A percentile compares a stretch with the other conserved stretches of the same genome.
Conservation (phyloP, 202 grass and related monocot species). For the Setaria italica region DNA sequence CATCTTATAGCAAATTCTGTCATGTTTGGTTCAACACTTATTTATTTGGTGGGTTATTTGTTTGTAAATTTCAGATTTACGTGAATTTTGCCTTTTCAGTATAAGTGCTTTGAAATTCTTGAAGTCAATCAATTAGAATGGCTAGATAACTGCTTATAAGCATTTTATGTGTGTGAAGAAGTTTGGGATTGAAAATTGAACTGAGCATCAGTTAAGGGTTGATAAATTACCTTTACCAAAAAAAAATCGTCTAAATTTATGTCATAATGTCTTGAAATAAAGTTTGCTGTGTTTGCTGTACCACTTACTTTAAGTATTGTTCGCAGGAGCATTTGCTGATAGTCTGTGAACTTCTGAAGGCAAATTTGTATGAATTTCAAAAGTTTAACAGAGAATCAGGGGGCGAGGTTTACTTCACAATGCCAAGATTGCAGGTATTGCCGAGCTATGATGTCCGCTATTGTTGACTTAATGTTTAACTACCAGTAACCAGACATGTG, state of each 20-base stretch:
- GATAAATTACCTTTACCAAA: not conserved
- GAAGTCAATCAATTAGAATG: constrained; percentile 21
- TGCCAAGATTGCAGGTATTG: constrained; percentile 96
- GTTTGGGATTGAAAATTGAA: not conserved
- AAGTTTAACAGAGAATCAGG: constrained; percentile 99
- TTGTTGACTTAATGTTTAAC: constrained; percentile 32
- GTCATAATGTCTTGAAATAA: not conserved
- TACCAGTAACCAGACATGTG: constrained; percentile 5
- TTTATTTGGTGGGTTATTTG: constrained; percentile 10
- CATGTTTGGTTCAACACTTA: constrained; percentile 24
- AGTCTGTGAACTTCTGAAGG: constrained; percentile 99
- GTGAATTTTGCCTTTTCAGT: not conserved
- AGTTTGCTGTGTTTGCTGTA: constrained; percentile 19
- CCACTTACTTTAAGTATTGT: constrained; percentile 42
- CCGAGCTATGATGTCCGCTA: constrained; percentile 17
- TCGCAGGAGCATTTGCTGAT: constrained; percentile 97
- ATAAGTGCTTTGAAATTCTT: constrained; percentile 15
- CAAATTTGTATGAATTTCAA: constrained; percentile 99
- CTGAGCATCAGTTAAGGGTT: not conserved
- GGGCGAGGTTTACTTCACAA: constrained; percentile 99
- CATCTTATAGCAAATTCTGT: constrained; percentile 28
- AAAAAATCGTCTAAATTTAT: constrained; percentile 1
- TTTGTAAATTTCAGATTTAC: not conserved
- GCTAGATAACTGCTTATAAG: constrained; percentile 4
- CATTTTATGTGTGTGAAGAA: not conserved